Base-by-base conservation (phyloP, 2,329 filamentous ascomycete species). In the Trichoderma guizhouense region DNA sequence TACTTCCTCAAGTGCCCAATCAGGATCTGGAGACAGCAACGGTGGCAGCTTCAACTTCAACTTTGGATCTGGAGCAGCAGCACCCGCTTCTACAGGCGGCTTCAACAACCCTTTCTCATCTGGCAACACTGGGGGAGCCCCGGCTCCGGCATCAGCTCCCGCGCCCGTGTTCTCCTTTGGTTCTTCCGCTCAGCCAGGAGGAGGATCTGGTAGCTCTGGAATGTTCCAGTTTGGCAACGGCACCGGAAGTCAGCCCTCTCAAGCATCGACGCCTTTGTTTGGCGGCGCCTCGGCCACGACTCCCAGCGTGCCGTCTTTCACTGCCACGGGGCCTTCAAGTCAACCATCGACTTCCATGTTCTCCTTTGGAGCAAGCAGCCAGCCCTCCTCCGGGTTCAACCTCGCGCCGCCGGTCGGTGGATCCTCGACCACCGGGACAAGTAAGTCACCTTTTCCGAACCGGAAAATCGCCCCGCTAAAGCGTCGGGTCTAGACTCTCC, bases 401-500 rank as follows among this genome's bases (percentile, higher is more conserved):
- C 81, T 84, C 75, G 82, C 83, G 78, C 81, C 82, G 73, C 82
- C 82, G 73, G 79, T 78, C 78, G 81, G 81, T 79, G 83, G 82
- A 72, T 80, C 81, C 66, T 84, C 83, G 73, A 83, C 82, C 77
- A 83, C 83, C 73, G 83, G 83, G 79, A 84, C 83, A 75, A 84
- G 82, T 84, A 83, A 83, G 82, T 83, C 80, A 79, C 77, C 79
- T 78, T 81, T 82, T 79, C 78, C 79, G 76, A 71, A 77, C 72
- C 79, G 81, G 81, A 83, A 82, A 79, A 83, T 83, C 75, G 79
- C 79, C 77, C 82, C 82, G 79, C 82, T 84, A 84, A 84, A 84
- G 82, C 81, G 82, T 79, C 82, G 82, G 79, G 75, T 79, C 75
- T 82, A 87, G 86, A 87, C 82, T 86, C 86, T 79, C 86, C 86